Conservation (phyloP, 139 green algal species). For the Tetradesmus obliquus region DNA sequence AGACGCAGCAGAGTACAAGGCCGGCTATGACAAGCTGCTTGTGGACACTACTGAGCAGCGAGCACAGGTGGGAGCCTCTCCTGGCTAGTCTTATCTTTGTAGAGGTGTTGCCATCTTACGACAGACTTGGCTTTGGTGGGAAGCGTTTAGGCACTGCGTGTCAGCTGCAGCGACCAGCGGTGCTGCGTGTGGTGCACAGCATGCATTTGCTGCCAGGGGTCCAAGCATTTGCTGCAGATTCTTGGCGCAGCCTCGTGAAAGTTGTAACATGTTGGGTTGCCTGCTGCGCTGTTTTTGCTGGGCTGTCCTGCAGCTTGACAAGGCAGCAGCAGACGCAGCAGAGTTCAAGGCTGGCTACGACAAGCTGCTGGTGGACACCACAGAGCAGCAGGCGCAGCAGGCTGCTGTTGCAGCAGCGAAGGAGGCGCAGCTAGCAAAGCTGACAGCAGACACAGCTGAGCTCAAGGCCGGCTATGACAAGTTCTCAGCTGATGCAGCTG, state of each 20-base stretch:
- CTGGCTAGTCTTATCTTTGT: not conserved
- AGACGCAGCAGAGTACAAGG: slow-evolving; percentile 36
- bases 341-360: slow-evolving; percentile 40
- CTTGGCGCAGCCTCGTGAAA: too few species aligned
- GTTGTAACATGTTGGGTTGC: too few species aligned
- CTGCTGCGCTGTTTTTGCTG: not conserved
- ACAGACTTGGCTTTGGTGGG: too few species aligned
- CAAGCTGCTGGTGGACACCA: slow-evolving; percentile 9
- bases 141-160: too few species aligned
- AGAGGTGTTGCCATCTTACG: too few species aligned
- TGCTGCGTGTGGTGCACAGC: too few species aligned
- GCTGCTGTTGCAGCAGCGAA: slow-evolving; percentile 18
- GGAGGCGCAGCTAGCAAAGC: slow-evolving; percentile 36
- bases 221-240: too few species aligned
- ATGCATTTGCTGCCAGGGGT: too few species aligned
- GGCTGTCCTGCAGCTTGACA: slow-evolving; percentile 14
- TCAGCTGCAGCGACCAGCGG: too few species aligned
- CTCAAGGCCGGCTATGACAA: slow-evolving; percentile 47
- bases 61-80: not conserved
- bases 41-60: slow-evolving; percentile 6
- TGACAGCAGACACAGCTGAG: slow-evolving; percentile 22
- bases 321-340: slow-evolving; percentile 8
- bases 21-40: slow-evolving; percentile 31
- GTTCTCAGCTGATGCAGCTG: slow-evolving; percentile 28
- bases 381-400: slow-evolving; percentile 26